Percentiles rank a stretch among this genome's conserved stretches.
phyloP scores from a whole-genome alignment of 2,329 filamentous ascomycete species.

The Botrytis cinerea region DNA sequence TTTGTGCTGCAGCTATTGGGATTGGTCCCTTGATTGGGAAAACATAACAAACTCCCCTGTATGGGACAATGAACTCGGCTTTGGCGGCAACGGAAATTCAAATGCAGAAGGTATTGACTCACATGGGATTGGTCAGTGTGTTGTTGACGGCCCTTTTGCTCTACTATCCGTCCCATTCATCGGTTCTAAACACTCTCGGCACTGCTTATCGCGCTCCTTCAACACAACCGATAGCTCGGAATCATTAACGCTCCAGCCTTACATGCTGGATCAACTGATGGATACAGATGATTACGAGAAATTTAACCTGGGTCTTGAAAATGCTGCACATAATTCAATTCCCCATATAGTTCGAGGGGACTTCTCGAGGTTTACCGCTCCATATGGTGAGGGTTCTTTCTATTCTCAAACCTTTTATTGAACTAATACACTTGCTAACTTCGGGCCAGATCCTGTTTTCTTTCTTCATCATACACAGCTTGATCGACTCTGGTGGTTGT shows the following conservation, averaged over 20 bases:
- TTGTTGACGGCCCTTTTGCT: not conserved
- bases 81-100: not conserved
- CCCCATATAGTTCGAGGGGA: not conserved
- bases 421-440: not conserved
- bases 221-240: not conserved
- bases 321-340: not conserved
- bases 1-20: too few relatives aligned
- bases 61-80: not conserved
- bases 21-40: too few relatives aligned
- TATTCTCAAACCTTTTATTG: not conserved
- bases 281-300: not conserved
- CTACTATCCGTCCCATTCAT: not conserved
- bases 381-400: not conserved
- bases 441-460: not conserved
- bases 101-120: not conserved
- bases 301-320: not conserved
- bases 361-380: not conserved
- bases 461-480: not conserved
- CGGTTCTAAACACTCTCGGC: not conserved
- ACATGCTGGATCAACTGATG: not conserved
- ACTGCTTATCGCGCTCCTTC: not conserved
- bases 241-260: not conserved
- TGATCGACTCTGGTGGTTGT: not conserved
- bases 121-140: not conserved
- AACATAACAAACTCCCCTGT: too few relatives aligned